Evolutionary conservation across 345 rosid species (phyloP), one percentile per base, ranked within the genome.

Genomic region (Clarkia xantiana): DNA sequence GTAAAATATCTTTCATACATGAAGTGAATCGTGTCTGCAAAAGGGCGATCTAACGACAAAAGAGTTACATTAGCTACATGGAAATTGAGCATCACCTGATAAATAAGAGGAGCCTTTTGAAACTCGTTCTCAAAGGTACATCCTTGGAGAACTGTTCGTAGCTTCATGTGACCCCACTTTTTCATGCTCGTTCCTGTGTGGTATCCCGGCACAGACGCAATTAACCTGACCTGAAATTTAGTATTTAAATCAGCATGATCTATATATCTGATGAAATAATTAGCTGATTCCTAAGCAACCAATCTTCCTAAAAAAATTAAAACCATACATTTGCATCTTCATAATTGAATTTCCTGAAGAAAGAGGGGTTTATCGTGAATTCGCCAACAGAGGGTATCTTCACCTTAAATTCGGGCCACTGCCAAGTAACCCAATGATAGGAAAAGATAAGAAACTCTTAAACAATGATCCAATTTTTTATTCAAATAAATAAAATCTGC

Each of bases 91-190:
- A 46, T 11, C 48, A 86, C 98, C 91, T 91, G 98, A 76, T 86
- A 91, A 61, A 75, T 65, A 66, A 91, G 76, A 48, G 98, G 94
- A 54, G 93, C 80, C 53, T 70, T 81, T 53, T 67, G 60, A 60
- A 91, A 86, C 51, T 83, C 96, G 45, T 72, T 81, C 36, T 69
- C 85, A 54, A 86, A 91, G 43, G 62, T 59, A 62, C 80, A 78
- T 54, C 76, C 96, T 62, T 84, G 80, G 38, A 91, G 96, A 66
- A 79, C 54, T 44, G 56, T 71, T 10, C 63, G 68, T 49, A 91
- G 71, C 67, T 86, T 86, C 96, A 91, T 79, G 73, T 91, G 98
- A 41, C 93, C 98, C 96, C 93, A 86, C 54, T 69, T 91, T 49
- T 66, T 81, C 73, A 91, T 41, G 67, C 69, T 81, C 45, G 78